Percentiles rank a stretch among this genome's conserved stretches.
Conservation (phyloP, 176 grass and related monocot species). For the Chrysopogon serrulatus region DNA sequence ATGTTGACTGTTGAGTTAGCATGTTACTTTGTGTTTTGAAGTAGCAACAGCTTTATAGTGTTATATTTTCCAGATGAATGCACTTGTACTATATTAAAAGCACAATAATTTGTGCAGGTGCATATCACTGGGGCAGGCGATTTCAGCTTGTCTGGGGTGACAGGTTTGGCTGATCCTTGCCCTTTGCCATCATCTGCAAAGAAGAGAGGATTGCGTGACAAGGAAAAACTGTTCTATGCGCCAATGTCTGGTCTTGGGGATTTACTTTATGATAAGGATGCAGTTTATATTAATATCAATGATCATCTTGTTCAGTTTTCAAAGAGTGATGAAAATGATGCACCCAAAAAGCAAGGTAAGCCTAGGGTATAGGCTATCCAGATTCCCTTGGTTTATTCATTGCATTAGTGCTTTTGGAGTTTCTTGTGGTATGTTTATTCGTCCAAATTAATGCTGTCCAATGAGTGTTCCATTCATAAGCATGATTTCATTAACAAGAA, state of each 20-base stretch:
- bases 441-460: neutral
- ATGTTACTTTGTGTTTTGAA: conserved; percentile 12
- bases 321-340: conserved; percentile 52
- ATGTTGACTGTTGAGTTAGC: conserved; percentile 1
- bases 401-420: neutral
- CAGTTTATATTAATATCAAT: conserved; percentile 96
- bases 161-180: conserved; percentile 86
- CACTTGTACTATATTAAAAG: conserved; percentile 4
- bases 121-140: conserved; percentile 94
- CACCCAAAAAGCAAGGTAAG: conserved; percentile 48
- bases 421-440: conserved; percentile 21
- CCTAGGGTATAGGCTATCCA: neutral
- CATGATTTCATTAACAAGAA: conserved; percentile 3
- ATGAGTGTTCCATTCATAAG: neutral
- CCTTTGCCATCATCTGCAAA: conserved; percentile 94
- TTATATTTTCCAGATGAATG: neutral
- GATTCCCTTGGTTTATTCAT: neutral
- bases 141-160: conserved; percentile 77
- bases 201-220: conserved; percentile 93
- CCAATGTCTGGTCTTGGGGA: conserved; percentile 99
- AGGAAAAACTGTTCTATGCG: conserved; percentile 95
- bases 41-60: neutral
- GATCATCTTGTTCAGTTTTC: conserved; percentile 98
- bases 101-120: conserved; percentile 49
- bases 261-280: conserved; percentile 95